A percentile compares a stretch with the other conserved stretches of the same genome.
Evolutionary conservation across 768 basidiomycete species (phyloP).

Genomic region (Amanita exitialis): DNA sequence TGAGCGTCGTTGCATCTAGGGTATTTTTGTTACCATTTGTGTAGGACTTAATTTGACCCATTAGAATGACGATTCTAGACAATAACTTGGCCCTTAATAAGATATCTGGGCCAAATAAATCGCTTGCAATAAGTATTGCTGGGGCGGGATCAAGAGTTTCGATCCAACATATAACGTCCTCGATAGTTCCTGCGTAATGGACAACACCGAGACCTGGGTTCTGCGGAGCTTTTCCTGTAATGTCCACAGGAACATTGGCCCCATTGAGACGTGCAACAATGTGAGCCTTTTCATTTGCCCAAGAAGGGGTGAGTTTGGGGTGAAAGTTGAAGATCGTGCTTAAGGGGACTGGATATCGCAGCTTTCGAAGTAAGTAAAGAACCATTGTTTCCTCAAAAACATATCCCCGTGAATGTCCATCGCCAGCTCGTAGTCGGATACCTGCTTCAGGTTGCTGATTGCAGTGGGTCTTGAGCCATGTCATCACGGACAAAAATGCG

Average conservation of each 20-base stretch:
- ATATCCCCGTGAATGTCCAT: slow-evolving; percentile 6
- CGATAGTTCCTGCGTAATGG: slow-evolving; percentile 6
- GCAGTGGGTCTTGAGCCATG: slow-evolving; percentile 6
- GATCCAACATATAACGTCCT: slow-evolving; percentile 9
- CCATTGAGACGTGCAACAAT: slow-evolving; percentile 8
- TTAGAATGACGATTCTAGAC: slow-evolving; percentile 7
- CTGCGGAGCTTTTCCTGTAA: slow-evolving; percentile 6
- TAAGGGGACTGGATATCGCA: slow-evolving; percentile 4
- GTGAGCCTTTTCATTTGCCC: slow-evolving; percentile 4
- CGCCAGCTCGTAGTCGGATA: slow-evolving; percentile 5
- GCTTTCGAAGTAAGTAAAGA: slow-evolving; percentile 10
- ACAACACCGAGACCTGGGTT: slow-evolving; percentile 11
- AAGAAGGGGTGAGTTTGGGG: slow-evolving; percentile 1
- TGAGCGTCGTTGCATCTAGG: slow-evolving; percentile 2
- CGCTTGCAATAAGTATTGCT: slow-evolving; percentile 7
- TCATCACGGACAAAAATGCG: slow-evolving; percentile 11
- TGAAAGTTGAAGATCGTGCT: slow-evolving; percentile 8
- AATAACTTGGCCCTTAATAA: not conserved
- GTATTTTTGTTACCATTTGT: not conserved
- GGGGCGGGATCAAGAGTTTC: slow-evolving; percentile 1
- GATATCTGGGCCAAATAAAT: slow-evolving; percentile 10
- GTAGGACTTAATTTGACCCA: slow-evolving; percentile 12
- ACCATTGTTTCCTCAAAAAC: slow-evolving; percentile 10
- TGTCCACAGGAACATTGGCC: slow-evolving; percentile 6
- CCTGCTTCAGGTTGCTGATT: slow-evolving; percentile 3